A percentile compares a stretch with the other conserved stretches of the same genome.
Conservation (phyloP, 1,139 yeast genomes). For the Lodderomyces metapsilosis region DNA sequence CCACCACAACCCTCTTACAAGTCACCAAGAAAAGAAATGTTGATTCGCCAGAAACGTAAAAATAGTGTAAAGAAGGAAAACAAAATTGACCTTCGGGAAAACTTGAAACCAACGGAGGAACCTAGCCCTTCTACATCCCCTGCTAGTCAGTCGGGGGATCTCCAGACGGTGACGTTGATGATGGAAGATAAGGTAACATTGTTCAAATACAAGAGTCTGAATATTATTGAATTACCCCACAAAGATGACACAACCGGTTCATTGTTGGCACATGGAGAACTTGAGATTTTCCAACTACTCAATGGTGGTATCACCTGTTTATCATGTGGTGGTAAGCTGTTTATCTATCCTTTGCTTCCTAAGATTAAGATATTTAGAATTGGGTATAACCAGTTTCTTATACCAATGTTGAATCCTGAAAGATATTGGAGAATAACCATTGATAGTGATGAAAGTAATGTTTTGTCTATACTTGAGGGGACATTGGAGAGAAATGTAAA, state of each 20-base stretch:
- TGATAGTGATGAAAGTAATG: conserved; percentile 32
- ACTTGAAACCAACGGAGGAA: conserved; percentile 16
- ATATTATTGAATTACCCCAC: conserved; percentile 44
- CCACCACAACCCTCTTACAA: conserved; percentile 9
- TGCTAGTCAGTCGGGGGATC: not conserved
- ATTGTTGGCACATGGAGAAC: conserved; percentile 57
- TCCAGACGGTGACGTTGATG: not conserved
- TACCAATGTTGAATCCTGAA: conserved; percentile 70
- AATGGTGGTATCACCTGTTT: conserved; percentile 63
- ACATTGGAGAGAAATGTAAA: conserved; percentile 42
- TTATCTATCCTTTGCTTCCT: conserved; percentile 63
- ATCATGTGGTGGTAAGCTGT: conserved; percentile 51
- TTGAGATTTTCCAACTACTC: conserved; percentile 64
- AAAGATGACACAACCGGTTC: conserved; percentile 36
- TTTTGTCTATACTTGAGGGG: conserved; percentile 34
- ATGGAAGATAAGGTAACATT: conserved; percentile 39
- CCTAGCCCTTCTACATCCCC: not conserved
- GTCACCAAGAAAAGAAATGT: conserved; percentile 38
- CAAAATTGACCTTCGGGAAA: conserved; percentile 31
- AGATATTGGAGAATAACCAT: conserved; percentile 67
- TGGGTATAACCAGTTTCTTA: conserved; percentile 50
- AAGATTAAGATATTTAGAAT: conserved; percentile 57
- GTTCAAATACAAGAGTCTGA: conserved; percentile 37
- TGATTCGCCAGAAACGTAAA: conserved; percentile 38
- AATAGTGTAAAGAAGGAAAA: conserved; percentile 26